These are phyloP conservation scores for Cladorrhinum samala DNA, from an alignment of 495 filamentous ascomycete genomes.

Conservation along the genomic window DNA sequence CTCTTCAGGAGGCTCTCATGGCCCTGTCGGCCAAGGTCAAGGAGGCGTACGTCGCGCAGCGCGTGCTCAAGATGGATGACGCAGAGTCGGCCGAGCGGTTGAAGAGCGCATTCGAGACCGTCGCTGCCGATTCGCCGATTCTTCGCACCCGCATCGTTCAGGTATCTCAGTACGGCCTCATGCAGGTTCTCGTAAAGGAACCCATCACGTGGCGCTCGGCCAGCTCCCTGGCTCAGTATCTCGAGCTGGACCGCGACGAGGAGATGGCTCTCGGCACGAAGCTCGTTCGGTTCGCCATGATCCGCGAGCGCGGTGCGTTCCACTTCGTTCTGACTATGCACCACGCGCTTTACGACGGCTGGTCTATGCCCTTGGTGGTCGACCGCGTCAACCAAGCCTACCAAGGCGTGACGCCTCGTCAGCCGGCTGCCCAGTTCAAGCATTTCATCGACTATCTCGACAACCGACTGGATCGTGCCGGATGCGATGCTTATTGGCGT, in stretches of 20 bases:
- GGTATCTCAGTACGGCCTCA: conserved; percentile 38
- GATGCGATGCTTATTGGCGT: conserved; percentile 12
- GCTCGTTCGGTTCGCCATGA: conserved; percentile 21
- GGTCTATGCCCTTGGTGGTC: conserved; percentile 42
- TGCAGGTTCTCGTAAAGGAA: conserved; percentile 46
- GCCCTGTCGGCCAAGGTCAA: conserved; percentile 37
- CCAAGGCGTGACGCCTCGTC: not conserved
- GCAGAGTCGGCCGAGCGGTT: conserved; percentile 34
- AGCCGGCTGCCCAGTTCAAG: not conserved
- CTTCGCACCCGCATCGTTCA: conserved; percentile 53
- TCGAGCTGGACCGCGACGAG: conserved; percentile 32
- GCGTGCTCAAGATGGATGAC: conserved; percentile 38
- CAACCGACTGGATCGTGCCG: not conserved
- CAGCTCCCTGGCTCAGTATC: conserved; percentile 37
- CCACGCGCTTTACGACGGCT: conserved; percentile 62
- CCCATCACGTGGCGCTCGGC: conserved; percentile 30
- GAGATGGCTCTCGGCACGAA: conserved; percentile 14
- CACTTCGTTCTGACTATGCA: conserved; percentile 44
- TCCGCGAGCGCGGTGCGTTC: conserved; percentile 2
- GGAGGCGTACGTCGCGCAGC: conserved; percentile 49
- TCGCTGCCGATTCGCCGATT: conserved; percentile 44
- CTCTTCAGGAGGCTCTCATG: conserved; percentile 60
- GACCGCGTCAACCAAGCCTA: conserved; percentile 9
- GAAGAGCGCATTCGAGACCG: conserved; percentile 48
- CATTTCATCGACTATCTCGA: conserved; percentile 40